Percentiles rank a stretch among this genome's conserved stretches.
Conservation (phyloP, 2,329 filamentous ascomycete species). For the Tolypocladium ophioglossoides region DNA sequence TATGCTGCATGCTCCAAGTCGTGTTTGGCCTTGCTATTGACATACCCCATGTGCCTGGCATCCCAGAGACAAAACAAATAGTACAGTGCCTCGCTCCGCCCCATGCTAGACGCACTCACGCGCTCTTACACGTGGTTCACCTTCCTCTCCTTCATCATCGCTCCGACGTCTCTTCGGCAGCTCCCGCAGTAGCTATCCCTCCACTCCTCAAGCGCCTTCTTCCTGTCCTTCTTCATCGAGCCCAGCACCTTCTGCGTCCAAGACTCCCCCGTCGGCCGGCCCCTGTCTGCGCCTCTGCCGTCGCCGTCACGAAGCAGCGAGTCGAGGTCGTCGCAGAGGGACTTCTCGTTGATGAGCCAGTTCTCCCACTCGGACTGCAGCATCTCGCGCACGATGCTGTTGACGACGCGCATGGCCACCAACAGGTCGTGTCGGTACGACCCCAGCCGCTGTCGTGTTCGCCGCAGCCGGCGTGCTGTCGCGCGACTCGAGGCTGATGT, state of each 20-base stretch:
- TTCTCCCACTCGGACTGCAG: constrained; percentile 85
- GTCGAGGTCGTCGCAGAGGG: constrained; percentile 57
- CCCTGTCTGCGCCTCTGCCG: constrained; percentile 6
- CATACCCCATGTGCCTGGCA: not conserved
- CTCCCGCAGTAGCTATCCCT: constrained; percentile 45
- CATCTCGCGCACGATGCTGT: constrained; percentile 79
- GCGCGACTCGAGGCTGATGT: constrained; percentile 37
- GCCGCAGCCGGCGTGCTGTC: constrained; percentile 56
- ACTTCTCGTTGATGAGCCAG: constrained; percentile 74
- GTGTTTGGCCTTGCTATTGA: not conserved
- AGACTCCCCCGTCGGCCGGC: constrained; percentile 10
- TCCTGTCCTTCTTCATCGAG: constrained; percentile 17
- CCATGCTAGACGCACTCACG: not conserved
- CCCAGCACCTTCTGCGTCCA: constrained; percentile 21
- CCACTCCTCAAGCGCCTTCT: constrained; percentile 34
- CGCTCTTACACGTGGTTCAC: constrained; percentile 10
- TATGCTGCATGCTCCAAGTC: not conserved
- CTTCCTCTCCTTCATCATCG: constrained; percentile 19
- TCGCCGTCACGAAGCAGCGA: constrained; percentile 27
- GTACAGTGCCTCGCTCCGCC: not conserved
- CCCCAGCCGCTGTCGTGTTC: constrained; percentile 74
- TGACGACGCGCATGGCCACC: constrained; percentile 82
- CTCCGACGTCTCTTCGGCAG: constrained; percentile 34
- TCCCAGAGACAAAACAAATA: not conserved
- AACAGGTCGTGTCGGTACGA: constrained; percentile 81